Percentiles rank a stretch among this genome's conserved stretches.
These are phyloP conservation scores for Kwoniella newhampshirensis DNA, from an alignment of 768 basidiomycete genomes.

Conservation along the genomic window DNA sequence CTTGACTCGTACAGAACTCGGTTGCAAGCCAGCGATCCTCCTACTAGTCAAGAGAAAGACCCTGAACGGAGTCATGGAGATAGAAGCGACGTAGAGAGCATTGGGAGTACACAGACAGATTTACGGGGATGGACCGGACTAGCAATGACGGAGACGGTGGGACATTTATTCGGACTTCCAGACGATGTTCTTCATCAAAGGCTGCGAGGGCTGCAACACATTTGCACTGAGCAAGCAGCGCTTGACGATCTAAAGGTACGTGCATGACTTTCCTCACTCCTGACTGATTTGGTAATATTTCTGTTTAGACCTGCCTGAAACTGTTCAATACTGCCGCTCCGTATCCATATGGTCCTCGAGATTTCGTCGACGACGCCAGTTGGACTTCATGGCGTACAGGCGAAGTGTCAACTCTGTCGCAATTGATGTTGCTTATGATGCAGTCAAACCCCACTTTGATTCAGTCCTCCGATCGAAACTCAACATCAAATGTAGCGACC, in stretches of 20 bases:
- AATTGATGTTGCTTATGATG: constrained; percentile 83
- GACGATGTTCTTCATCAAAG: constrained; percentile 23
- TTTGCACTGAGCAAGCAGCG: constrained; percentile 65
- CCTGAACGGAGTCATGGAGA: not conserved
- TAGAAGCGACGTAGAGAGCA: constrained; percentile 5
- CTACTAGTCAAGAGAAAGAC: not conserved
- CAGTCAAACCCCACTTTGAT: constrained; percentile 75
- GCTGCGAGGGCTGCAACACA: constrained; percentile 18
- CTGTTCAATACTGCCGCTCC: constrained; percentile 78
- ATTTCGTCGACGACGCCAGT: constrained; percentile 78
- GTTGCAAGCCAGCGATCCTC: constrained; percentile 57
- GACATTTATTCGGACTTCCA: constrained; percentile 18
- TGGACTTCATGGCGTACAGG: constrained; percentile 79
- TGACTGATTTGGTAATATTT: too few relatives aligned
- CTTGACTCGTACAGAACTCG: constrained; percentile 75
- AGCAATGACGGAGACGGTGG: constrained; percentile 16
- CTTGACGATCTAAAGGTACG: constrained; percentile 79
- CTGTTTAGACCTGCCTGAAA: constrained; percentile 75
- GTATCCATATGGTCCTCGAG: constrained; percentile 81
- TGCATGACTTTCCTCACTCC: constrained; percentile 2
- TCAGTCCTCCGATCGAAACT: constrained; percentile 30
- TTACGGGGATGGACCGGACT: constrained; percentile 10
- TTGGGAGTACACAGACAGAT: not conserved
- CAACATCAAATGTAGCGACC: constrained; percentile 12
- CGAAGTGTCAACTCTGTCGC: constrained; percentile 80